Percentiles rank a stretch among this genome's conserved stretches.
These are phyloP conservation scores for Diaporthe citriasiana DNA, from an alignment of 2,329 filamentous ascomycete genomes.

Conservation along the genomic window DNA sequence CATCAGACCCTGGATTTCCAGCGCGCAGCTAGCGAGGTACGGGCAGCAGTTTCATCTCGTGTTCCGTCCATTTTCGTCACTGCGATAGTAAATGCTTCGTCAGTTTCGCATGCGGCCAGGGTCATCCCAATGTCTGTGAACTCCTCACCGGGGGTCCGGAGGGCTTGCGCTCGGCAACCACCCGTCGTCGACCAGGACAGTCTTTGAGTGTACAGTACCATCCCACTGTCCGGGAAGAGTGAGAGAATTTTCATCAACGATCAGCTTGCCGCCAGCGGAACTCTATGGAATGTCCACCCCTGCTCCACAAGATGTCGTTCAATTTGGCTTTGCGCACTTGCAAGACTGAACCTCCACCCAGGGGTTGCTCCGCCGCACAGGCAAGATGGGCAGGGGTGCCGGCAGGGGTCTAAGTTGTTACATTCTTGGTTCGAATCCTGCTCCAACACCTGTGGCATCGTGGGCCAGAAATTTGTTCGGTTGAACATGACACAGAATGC, in stretches of 20 bases:
- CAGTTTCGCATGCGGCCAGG: constrained; percentile 51
- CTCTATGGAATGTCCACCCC: constrained; percentile 26
- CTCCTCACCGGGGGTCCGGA: constrained; percentile 26
- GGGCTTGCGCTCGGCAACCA: constrained; percentile 19
- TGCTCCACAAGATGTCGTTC: constrained; percentile 40
- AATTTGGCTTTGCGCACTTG: constrained; percentile 41
- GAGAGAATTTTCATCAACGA: neutral
- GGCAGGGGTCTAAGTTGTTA: constrained; percentile 37
- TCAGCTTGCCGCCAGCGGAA: constrained; percentile 22
- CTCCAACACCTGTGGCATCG: constrained; percentile 32
- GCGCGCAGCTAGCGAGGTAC: constrained; percentile 41
- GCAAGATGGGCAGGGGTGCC: constrained; percentile 37
- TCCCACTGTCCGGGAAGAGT: neutral
- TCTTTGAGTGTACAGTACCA: neutral
- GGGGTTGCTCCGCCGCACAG: constrained; percentile 35
- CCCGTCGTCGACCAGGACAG: neutral
- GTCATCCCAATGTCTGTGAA: constrained; percentile 44
- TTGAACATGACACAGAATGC: constrained; percentile 41
- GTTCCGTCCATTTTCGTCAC: constrained; percentile 44
- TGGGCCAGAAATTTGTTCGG: constrained; percentile 34
- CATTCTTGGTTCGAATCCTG: constrained; percentile 34
- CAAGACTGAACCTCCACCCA: constrained; percentile 36
- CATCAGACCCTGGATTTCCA: constrained; percentile 24
- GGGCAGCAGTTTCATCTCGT: constrained; percentile 52
- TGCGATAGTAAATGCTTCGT: constrained; percentile 45